Percentiles rank a stretch among this genome's conserved stretches.
Evolutionary conservation across 2,329 filamentous ascomycete genomes (phyloP).

Genomic region (Cladosporium velox): DNA sequence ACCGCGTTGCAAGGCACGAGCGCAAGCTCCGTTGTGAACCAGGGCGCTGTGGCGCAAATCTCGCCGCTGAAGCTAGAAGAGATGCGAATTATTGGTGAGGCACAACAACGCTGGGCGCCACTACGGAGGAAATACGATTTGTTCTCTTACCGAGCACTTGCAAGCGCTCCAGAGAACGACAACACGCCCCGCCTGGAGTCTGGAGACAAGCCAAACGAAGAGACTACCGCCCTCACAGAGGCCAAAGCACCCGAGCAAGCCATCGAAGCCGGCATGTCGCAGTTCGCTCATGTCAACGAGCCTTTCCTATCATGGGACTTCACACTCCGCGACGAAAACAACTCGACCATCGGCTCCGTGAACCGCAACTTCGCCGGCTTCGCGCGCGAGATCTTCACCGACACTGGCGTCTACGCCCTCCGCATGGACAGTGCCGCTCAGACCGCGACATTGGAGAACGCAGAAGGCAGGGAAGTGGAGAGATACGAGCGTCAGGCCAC

Average conservation of each 20-base stretch:
- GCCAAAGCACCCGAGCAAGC: slow-evolving; percentile 44
- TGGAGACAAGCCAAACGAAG: slow-evolving; percentile 45
- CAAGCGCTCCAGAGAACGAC: slow-evolving; percentile 33
- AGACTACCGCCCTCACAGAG: slow-evolving; percentile 51
- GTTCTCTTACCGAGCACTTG: slow-evolving; percentile 56
- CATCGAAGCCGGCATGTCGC: slow-evolving; percentile 52
- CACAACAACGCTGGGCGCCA: slow-evolving; percentile 65
- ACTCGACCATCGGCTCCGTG: slow-evolving; percentile 59
- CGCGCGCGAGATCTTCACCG: slow-evolving; percentile 65
- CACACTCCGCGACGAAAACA: slow-evolving; percentile 54
- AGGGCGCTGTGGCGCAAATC: slow-evolving; percentile 50
- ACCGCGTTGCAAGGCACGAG: slow-evolving; percentile 49
- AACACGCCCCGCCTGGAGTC: slow-evolving; percentile 32
- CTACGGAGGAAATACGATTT: slow-evolving; percentile 65
- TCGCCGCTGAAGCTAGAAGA: slow-evolving; percentile 56
- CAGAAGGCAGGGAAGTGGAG: slow-evolving; percentile 31
- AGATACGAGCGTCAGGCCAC: slow-evolving; percentile 35
- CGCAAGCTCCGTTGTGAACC: slow-evolving; percentile 45
- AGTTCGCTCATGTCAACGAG: slow-evolving; percentile 65
- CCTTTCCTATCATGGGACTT: slow-evolving; percentile 68
- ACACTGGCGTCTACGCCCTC: slow-evolving; percentile 65
- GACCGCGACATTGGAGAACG: slow-evolving; percentile 34
- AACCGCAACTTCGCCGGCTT: slow-evolving; percentile 66
- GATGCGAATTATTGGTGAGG: slow-evolving; percentile 65
- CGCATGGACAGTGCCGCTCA: slow-evolving; percentile 63